Conservation (phyloP, 805 yeast species). For the Kazachstania martiniae region DNA sequence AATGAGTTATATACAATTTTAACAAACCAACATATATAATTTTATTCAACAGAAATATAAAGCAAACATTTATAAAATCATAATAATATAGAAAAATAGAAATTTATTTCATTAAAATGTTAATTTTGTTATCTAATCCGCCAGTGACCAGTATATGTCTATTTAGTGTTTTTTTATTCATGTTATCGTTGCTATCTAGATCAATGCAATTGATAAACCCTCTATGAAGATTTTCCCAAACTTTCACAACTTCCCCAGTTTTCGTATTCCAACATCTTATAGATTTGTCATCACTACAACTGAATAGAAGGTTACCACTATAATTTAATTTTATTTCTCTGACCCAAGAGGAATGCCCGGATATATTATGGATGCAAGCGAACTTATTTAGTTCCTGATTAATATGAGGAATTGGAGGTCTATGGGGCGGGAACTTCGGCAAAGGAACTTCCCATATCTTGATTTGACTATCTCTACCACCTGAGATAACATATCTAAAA, state of each 20-base stretch:
- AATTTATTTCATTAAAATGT: constrained; percentile 9
- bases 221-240: constrained; percentile 51
- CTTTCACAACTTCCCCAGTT: constrained; percentile 35
- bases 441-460: constrained; percentile 70
- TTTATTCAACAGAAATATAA: too few species aligned
- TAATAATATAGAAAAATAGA: too few species aligned
- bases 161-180: constrained; percentile 7
- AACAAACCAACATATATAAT: too few species aligned
- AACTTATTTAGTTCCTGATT: constrained; percentile 43
- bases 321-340: constrained; percentile 39
- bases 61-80: too few species aligned
- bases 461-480: constrained; percentile 67
- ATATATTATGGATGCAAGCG: constrained; percentile 41
- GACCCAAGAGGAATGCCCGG: constrained; percentile 86
- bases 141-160: constrained; percentile 17
- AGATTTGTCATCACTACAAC: constrained; percentile 71
- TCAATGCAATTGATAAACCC: constrained; percentile 60
- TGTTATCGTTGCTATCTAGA: constrained; percentile 5
- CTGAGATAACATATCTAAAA: constrained; percentile 64
- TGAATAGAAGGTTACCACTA: constrained; percentile 69
- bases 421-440: constrained; percentile 45
- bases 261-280: constrained; percentile 70
- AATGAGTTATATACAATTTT: too few species aligned
- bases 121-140: constrained; percentile 15
- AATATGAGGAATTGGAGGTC: constrained; percentile 40